These are phyloP conservation scores for Xylariaceae sp. DNA, from an alignment of 2,329 filamentous ascomycete genomes.

Conservation along the genomic window DNA sequence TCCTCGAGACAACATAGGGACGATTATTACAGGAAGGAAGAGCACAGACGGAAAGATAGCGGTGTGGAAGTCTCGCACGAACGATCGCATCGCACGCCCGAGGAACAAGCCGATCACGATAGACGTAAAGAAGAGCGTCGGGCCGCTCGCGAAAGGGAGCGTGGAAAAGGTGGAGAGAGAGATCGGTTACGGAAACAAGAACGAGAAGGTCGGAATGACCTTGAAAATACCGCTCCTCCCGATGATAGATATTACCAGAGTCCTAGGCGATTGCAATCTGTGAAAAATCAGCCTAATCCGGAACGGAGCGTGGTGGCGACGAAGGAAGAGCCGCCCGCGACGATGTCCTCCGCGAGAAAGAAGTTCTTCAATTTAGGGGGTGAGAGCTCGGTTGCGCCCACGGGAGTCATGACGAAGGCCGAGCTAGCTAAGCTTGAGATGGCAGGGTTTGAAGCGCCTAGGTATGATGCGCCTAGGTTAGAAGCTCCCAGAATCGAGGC, in stretches of 20 bases:
- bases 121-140: slow-evolving; percentile 44
- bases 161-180: slow-evolving; percentile 1
- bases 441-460: background rate
- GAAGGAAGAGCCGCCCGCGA: slow-evolving; percentile 23
- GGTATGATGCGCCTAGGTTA: slow-evolving; percentile 11
- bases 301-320: slow-evolving; percentile 24
- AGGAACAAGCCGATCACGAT: slow-evolving; percentile 47
- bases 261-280: slow-evolving; percentile 23
- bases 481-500: background rate
- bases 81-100: slow-evolving; percentile 37
- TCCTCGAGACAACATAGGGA: slow-evolving; percentile 37
- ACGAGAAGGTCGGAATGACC: slow-evolving; percentile 34
- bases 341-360: slow-evolving; percentile 29
- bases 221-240: slow-evolving; percentile 18
- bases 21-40: background rate
- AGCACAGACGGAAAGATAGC: slow-evolving; percentile 31
- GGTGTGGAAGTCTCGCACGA: slow-evolving; percentile 38
- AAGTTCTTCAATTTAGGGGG: slow-evolving; percentile 39
- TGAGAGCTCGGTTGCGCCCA: slow-evolving; percentile 31
- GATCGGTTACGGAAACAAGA: slow-evolving; percentile 16
- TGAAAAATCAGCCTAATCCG: slow-evolving; percentile 34
- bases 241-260: slow-evolving; percentile 32
- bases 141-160: slow-evolving; percentile 21
- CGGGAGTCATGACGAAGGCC: slow-evolving; percentile 10
- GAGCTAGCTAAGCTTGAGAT: slow-evolving; percentile 11